Evolutionary conservation across 2,329 filamentous ascomycete species (phyloP).

Genomic region (Periconia sp.): DNA sequence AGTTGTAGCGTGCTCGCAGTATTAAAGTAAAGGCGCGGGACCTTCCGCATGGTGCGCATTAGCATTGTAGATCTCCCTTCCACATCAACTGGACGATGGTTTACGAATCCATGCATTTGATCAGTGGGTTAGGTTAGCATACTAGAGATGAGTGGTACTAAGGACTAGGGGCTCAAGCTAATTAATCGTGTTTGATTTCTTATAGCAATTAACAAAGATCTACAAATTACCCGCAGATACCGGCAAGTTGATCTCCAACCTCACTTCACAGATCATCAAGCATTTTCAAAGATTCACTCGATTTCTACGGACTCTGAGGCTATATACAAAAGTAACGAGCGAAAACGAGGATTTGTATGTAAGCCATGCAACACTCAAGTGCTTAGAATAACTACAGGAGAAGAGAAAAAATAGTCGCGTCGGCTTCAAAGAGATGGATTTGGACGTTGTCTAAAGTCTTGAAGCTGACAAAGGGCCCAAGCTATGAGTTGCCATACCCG

Average conservation of each 20-base stretch:
- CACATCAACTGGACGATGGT: not conserved
- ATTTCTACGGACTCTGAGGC: not conserved
- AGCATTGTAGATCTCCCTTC: not conserved
- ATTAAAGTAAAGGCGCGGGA: too few relatives aligned
- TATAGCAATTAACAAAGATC: not conserved
- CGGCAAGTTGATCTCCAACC: not conserved
- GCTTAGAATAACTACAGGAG: not conserved
- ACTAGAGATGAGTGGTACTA: not conserved
- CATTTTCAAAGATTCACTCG: not conserved
- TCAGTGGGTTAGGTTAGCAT: not conserved
- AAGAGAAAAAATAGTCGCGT: not conserved
- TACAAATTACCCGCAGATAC: too few relatives aligned
- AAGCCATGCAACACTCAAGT: not conserved
- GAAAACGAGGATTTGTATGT: not conserved
- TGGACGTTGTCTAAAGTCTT: not conserved
- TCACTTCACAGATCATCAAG: not conserved
- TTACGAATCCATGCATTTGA: not conserved
- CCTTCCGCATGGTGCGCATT: too few relatives aligned
- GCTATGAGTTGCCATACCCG: not conserved
- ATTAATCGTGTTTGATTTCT: not conserved
- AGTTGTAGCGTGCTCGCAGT: too few relatives aligned
- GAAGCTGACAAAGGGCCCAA: not conserved
- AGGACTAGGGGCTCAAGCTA: not conserved
- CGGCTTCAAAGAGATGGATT: not conserved
- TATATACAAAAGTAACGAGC: not conserved